Evolutionary conservation across 192 early-diverging fungal species (phyloP).

Genomic region (Coemansia brasiliensis): DNA sequence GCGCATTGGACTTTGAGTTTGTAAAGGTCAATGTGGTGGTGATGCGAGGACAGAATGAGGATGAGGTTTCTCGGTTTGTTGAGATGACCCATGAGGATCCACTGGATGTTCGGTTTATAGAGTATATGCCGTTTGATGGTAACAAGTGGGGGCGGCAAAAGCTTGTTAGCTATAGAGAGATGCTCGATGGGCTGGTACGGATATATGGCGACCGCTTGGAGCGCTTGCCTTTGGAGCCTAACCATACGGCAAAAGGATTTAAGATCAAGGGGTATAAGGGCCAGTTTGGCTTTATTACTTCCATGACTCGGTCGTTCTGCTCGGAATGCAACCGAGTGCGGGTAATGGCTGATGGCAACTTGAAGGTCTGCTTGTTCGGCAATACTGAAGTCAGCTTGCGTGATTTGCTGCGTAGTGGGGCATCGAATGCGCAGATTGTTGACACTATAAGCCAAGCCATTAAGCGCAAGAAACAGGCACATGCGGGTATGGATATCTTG

Average conservation of each 20-base stretch:
- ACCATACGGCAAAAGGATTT: conserved; percentile 80
- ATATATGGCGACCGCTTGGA: conserved; percentile 61
- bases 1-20: conserved; percentile 62
- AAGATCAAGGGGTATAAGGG: conserved; percentile 76
- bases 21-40: conserved; percentile 97
- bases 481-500: conserved; percentile 90
- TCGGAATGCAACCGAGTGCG: conserved; percentile 91
- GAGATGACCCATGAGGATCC: conserved; percentile 75
- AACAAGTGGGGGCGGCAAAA: conserved; percentile 87
- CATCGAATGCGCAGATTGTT: conserved; percentile 66
- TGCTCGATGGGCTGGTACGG: conserved; percentile 61
- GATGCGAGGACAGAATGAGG: conserved; percentile 82
- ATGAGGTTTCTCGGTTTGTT: conserved; percentile 81
- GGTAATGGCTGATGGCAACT: conserved; percentile 89
- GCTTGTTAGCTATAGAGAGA: conserved; percentile 79
- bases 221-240: conserved; percentile 67
- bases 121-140: conserved; percentile 99
- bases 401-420: conserved; percentile 69
- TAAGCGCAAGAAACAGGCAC: conserved; percentile 86
- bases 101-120: conserved; percentile 89
- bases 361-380: conserved; percentile 95
- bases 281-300: conserved; percentile 95
- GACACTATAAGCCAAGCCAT: conserved; percentile 76
- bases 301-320: conserved; percentile 98
- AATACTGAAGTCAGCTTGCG: conserved; percentile 84